Conservation (phyloP, 331 rosid species). For the Dryas integrifolia region DNA sequence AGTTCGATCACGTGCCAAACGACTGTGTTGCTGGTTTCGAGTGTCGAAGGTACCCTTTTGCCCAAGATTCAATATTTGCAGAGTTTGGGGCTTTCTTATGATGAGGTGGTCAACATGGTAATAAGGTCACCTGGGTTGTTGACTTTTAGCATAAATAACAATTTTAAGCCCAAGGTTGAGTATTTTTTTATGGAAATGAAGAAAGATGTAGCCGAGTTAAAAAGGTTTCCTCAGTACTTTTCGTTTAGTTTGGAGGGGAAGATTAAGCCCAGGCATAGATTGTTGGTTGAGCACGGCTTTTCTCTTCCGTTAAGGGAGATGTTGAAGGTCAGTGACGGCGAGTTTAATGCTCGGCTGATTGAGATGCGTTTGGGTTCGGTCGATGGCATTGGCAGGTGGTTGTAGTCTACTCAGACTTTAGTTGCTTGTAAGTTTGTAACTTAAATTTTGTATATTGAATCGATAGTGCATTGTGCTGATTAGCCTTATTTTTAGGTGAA, state of each 20-base stretch:
- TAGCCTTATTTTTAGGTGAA: neutral
- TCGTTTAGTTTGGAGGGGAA: slow-evolving; percentile 75
- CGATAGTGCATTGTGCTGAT: neutral
- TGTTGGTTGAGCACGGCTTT: slow-evolving; percentile 42
- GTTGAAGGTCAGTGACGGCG: slow-evolving; percentile 71
- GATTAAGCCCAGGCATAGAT: slow-evolving; percentile 57
- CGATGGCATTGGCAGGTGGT: slow-evolving; percentile 24
- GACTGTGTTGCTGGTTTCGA: slow-evolving; percentile 43
- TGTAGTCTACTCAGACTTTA: neutral
- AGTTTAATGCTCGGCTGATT: slow-evolving; percentile 46
- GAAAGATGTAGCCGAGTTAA: slow-evolving; percentile 52
- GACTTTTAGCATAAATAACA: slow-evolving; percentile 53
- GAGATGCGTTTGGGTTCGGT: slow-evolving; percentile 39
- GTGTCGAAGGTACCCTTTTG: slow-evolving; percentile 39
- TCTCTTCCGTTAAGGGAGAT: slow-evolving; percentile 51
- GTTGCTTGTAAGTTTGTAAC: slow-evolving; percentile 11
- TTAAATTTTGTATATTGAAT: slow-evolving; percentile 17
- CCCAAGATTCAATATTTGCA: slow-evolving; percentile 45
- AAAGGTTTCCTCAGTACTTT: slow-evolving; percentile 72
- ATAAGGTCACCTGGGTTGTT: slow-evolving; percentile 72
- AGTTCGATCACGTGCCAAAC: slow-evolving; percentile 39
- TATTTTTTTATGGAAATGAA: slow-evolving; percentile 64
- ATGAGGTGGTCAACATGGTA: slow-evolving; percentile 59
- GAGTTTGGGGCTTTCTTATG: slow-evolving; percentile 48
- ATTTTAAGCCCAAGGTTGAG: slow-evolving; percentile 52